These are phyloP conservation scores for Boletus sp. DNA, from an alignment of 768 basidiomycete genomes.

Conservation along the genomic window DNA sequence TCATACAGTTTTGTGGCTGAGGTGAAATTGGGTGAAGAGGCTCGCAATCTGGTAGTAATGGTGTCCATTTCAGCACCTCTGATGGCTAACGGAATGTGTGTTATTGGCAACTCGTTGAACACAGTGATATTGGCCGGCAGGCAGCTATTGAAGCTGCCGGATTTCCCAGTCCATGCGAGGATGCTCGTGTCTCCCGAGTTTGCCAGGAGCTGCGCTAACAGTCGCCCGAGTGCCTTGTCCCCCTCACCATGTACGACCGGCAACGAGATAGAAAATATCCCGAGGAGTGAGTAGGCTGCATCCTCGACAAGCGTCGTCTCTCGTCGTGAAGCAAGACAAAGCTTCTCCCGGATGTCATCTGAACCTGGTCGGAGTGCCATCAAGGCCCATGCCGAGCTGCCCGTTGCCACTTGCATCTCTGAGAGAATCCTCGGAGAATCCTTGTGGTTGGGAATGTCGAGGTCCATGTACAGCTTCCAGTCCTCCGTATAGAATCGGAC, in stretches of 20 bases:
- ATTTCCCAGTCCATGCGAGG: not conserved
- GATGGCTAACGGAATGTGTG: not conserved
- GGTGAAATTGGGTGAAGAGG: not conserved
- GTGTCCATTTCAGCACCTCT: not conserved
- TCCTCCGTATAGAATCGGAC: not conserved
- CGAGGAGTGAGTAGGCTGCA: not conserved
- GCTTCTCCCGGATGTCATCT: not conserved
- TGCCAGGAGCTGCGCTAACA: not conserved
- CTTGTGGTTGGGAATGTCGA: not conserved
- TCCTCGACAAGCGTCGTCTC: not conserved
- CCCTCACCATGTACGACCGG: not conserved
- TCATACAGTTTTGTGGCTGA: not conserved
- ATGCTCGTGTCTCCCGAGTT: not conserved
- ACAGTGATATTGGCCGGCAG: not conserved
- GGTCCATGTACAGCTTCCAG: not conserved
- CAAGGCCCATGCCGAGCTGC: not conserved
- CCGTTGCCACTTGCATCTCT: not conserved
- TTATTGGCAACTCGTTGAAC: not conserved
- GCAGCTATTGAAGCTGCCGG: not conserved
- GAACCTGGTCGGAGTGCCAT: not conserved
- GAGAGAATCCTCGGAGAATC: not conserved
- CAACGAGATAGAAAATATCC: not conserved
- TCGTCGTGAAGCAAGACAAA: not conserved
- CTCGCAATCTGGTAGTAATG: not conserved
- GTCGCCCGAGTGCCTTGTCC: not conserved